A percentile compares a stretch with the other conserved stretches of the same genome.
phyloP scores from a whole-genome alignment of 192 early-diverging fungal genomes.

The Linnemannia elongata region DNA sequence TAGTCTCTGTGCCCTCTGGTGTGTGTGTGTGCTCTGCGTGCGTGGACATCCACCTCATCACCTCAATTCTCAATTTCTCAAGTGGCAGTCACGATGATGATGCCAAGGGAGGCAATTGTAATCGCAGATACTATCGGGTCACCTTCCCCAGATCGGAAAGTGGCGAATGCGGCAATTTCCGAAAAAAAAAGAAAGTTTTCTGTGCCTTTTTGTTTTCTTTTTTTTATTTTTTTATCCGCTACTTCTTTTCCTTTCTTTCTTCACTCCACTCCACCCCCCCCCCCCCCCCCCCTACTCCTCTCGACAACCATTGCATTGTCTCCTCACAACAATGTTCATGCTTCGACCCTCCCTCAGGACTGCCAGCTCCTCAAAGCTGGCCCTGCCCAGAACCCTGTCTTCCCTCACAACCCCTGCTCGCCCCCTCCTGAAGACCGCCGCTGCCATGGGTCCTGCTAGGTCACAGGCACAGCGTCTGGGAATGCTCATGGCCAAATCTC shows the following conservation, averaged over 20 bases:
- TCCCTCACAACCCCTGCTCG: constrained; percentile 6
- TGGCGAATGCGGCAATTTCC: neutral
- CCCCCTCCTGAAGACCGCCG: constrained; percentile 21
- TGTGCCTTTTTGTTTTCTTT: constrained; percentile 1
- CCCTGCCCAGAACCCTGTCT: constrained; percentile 19
- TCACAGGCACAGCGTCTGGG: constrained; percentile 28
- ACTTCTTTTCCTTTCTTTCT: neutral
- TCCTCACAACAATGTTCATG: constrained; percentile 35
- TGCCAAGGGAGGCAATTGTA: neutral
- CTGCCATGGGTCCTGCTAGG: constrained; percentile 10
- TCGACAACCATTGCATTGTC: constrained; percentile 14
- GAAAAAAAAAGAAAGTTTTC: constrained; percentile 9
- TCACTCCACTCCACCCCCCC: neutral
- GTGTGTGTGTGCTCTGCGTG: too few species aligned
- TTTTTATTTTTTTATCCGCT: neutral
- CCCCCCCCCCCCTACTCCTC: neutral
- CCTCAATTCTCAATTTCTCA: neutral
- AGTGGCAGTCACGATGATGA: neutral
- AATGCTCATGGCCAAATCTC: constrained; percentile 21
- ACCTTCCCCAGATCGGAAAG: neutral
- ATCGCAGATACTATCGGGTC: neutral
- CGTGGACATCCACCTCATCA: neutral
- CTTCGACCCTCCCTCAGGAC: constrained; percentile 32
- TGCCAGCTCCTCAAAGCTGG: constrained; percentile 14
- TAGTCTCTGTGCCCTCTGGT: too few species aligned